phyloP scores from a whole-genome alignment of 2,329 filamentous ascomycete species.

The Fusarium scirpi region DNA sequence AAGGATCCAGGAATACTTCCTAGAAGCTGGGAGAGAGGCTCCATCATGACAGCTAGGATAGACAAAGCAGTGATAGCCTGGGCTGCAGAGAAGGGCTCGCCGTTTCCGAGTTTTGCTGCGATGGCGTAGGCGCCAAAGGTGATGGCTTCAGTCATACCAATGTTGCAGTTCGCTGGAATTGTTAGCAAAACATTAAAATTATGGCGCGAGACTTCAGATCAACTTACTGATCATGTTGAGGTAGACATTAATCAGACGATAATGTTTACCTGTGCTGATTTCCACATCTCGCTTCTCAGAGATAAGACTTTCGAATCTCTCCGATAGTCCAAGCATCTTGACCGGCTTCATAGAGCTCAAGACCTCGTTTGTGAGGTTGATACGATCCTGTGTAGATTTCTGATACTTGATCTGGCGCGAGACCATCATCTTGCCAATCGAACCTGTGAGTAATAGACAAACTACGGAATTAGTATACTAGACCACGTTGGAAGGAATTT shows the following conservation, averaged over 20 bases:
- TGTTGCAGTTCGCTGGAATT: slow-evolving; percentile 43
- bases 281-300: slow-evolving; percentile 45
- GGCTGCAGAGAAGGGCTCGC: slow-evolving; percentile 46
- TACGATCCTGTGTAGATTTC: slow-evolving; percentile 50
- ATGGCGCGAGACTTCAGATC: background rate
- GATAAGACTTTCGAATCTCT: slow-evolving; percentile 44
- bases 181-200: background rate
- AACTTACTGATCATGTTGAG: slow-evolving; percentile 47
- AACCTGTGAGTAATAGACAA: slow-evolving; percentile 38
- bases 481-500: fast-evolving
- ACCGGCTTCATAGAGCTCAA: slow-evolving; percentile 50
- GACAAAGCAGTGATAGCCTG: slow-evolving; percentile 50
- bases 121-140: slow-evolving; percentile 51
- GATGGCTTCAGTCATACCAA: slow-evolving; percentile 46
- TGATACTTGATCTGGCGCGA: slow-evolving; percentile 49
- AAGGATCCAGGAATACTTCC: slow-evolving; percentile 46
- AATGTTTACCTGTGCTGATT: slow-evolving; percentile 44
- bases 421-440: slow-evolving; percentile 46
- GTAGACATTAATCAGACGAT: slow-evolving; percentile 44
- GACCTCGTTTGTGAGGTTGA: slow-evolving; percentile 51
- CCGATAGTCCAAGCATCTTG: slow-evolving; percentile 52
- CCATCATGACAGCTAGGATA: slow-evolving; percentile 48
- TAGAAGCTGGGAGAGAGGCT: slow-evolving; percentile 43
- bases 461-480: slow-evolving; percentile 23
- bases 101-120: slow-evolving; percentile 43